A percentile compares a stretch with the other conserved stretches of the same genome.
These are phyloP conservation scores for Mangifera indica DNA, from an alignment of 345 rosid species.

Conservation along the genomic window DNA sequence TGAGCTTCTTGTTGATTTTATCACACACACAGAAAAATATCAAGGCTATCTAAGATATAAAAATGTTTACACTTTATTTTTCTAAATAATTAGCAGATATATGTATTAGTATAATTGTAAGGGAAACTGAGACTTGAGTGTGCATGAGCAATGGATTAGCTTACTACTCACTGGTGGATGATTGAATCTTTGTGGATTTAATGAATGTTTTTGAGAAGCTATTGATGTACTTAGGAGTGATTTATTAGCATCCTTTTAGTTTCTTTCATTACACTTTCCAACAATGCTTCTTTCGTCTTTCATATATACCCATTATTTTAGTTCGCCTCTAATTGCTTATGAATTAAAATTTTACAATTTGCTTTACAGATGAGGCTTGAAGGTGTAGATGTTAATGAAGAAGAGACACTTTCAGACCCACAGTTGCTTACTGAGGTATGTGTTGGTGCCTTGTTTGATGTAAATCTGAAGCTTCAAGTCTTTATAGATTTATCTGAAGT, in stretches of 20 bases:
- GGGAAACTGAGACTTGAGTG: not conserved
- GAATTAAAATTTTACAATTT: not conserved
- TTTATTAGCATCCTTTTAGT: not conserved
- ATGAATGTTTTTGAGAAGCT: not conserved
- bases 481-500: not conserved
- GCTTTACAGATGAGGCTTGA: constrained; percentile 61
- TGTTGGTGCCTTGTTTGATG: not conserved
- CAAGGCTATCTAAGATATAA: not conserved
- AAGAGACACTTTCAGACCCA: constrained; percentile 85
- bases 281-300: not conserved
- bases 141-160: not conserved
- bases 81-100: not conserved
- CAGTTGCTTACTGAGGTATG: constrained; percentile 71
- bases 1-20: not conserved
- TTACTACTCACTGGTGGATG: not conserved
- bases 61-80: not conserved
- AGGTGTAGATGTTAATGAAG: constrained; percentile 74
- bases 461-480: not conserved
- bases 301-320: not conserved
- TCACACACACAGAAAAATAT: not conserved
- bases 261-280: constrained; percentile 11
- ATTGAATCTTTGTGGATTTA: not conserved
- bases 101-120: not conserved
- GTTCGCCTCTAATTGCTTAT: constrained; percentile 1
- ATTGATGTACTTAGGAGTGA: not conserved